Evolutionary conservation across 73 alveolate species (phyloP).

Genomic region (Diophrys appendiculata): DNA sequence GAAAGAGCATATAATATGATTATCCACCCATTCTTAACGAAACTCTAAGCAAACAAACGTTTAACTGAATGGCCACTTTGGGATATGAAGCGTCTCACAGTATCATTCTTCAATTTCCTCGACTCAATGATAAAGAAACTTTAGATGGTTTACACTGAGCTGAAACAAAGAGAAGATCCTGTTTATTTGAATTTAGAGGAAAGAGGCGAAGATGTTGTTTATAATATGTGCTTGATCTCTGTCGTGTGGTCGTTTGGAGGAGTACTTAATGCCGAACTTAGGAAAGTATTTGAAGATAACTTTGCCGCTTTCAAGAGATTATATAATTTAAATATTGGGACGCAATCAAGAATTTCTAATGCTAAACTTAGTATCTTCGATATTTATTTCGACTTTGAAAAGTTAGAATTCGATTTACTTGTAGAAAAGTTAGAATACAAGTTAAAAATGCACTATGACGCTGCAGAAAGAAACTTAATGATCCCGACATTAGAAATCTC

Average conservation of each 20-base stretch:
- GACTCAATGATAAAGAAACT: conserved; percentile 19
- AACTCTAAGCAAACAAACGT: conserved; percentile 9
- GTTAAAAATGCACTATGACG: conserved; percentile 31
- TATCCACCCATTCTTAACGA: conserved; percentile 41
- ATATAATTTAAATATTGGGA: conserved; percentile 25
- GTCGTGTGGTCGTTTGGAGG: conserved; percentile 61
- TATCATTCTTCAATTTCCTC: conserved; percentile 38
- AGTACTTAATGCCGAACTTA: conserved; percentile 28
- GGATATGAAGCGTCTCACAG: conserved; percentile 29
- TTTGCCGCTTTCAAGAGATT: conserved; percentile 42
- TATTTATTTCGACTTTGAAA: conserved; percentile 48
- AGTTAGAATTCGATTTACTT: conserved; percentile 50
- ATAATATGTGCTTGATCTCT: conserved; percentile 15
- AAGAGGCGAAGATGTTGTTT: conserved; percentile 29
- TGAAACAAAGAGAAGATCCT: conserved; percentile 29
- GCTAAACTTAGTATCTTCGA: conserved; percentile 51
- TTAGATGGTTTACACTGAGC: conserved; percentile 6
- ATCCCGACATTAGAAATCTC: conserved; percentile 52
- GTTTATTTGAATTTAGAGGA: conserved; percentile 22
- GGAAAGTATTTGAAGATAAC: conserved; percentile 49
- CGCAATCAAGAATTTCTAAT: conserved; percentile 18
- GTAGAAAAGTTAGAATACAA: conserved; percentile 50
- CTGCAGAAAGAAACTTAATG: conserved; percentile 12
- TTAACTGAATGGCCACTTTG: conserved; percentile 3
- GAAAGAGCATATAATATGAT: too few relatives aligned